Base-by-base conservation (phyloP, 2,329 filamentous ascomycete genomes). In the Trichoderma cornu-damae region DNA sequence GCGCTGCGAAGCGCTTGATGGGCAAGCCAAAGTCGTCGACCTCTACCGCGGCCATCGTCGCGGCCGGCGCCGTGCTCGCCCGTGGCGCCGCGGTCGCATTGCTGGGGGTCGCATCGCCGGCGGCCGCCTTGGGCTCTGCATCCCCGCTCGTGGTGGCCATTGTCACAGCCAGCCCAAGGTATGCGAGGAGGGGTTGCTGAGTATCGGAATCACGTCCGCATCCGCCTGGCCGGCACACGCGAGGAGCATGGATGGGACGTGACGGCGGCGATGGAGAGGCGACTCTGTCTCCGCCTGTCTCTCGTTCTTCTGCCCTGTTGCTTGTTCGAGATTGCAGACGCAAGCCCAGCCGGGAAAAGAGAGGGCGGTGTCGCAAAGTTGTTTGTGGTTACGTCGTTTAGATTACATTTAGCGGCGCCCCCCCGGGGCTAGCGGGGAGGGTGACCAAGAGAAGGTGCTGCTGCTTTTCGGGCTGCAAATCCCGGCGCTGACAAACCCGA, bases 11-110 rank as follows among this genome's bases (percentile, higher is more conserved):
- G 64, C 77, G 81, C 68, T 76, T 78, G 61, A 87, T 79, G 16
- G 86, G 86, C 61, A 90, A 73, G 50, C 87, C 87, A 68, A 89
- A 90, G 63, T 90, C 87, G 69, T 90, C 87, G 59, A 84, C 73
- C 65, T 86, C 82, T 49, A 67, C 22, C 32, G 38, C 66, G 60
- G 66, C 63, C 61, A 67, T 47, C 7, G 44, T 53, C 40, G 60
- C 62, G 62, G 62, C 54, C 59, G 64, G 64, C 69, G 69, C 63
- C 65, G 67, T 69, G 65, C 60, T 63, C 14, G 50, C 32, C 44
- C 48, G 53, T 18, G 47, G 47, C 24, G 50, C 44, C 12, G 44
- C 37, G 44, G 44, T 58, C 58, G 53, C 28, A 47, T 48, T 47
- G 20, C 43, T 26, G 46, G 40, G 60, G 61, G 60, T 64, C 63